Evolutionary conservation across 768 basidiomycete genomes (phyloP).

Genomic region (Xerocomellus intermedius): DNA sequence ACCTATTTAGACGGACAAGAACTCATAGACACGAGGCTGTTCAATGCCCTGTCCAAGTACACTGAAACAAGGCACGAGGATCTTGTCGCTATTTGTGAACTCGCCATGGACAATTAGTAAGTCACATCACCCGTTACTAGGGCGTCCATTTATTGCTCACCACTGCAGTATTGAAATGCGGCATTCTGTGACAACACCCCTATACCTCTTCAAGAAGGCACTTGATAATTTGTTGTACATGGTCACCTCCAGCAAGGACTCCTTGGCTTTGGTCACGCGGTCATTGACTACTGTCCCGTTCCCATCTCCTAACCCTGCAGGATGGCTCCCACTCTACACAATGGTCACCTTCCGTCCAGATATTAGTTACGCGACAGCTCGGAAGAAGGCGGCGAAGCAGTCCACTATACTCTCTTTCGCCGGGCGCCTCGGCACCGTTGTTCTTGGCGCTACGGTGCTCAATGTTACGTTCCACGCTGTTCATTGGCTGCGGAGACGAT

Average conservation of each 20-base stretch:
- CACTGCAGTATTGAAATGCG: conserved; percentile 85
- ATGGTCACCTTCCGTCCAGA: conserved; percentile 99
- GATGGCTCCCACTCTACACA: conserved; percentile 93
- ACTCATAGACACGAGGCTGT: conserved; percentile 54
- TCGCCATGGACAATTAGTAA: conserved; percentile 97
- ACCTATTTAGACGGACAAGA: conserved; percentile 30
- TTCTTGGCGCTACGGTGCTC: conserved; percentile 43
- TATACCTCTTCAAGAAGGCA: conserved; percentile 75
- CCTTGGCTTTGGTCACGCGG: conserved; percentile 47
- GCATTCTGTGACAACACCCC: conserved; percentile 80
- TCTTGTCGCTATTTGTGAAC: conserved; percentile 83
- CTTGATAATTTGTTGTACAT: conserved; percentile 74
- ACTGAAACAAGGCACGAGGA: conserved; percentile 82
- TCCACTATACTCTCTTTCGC: conserved; percentile 52
- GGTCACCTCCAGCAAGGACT: conserved; percentile 51
- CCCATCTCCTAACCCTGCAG: conserved; percentile 55
- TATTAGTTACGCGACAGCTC: conserved; percentile 83
- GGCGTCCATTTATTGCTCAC: conserved; percentile 20
- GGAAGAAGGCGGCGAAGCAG: conserved; percentile 69
- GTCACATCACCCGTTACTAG: conserved; percentile 40
- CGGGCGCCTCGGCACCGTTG: conserved; percentile 48
- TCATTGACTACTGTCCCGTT: conserved; percentile 53
- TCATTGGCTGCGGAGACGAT: conserved; percentile 24
- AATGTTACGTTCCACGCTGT: conserved; percentile 27
- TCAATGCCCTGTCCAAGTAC: conserved; percentile 71